Evolutionary conservation across 1,284 basidiomycete genomes (phyloP), one percentile per base, ranked within the genome.

Genomic region (Puccinia novopanici): DNA sequence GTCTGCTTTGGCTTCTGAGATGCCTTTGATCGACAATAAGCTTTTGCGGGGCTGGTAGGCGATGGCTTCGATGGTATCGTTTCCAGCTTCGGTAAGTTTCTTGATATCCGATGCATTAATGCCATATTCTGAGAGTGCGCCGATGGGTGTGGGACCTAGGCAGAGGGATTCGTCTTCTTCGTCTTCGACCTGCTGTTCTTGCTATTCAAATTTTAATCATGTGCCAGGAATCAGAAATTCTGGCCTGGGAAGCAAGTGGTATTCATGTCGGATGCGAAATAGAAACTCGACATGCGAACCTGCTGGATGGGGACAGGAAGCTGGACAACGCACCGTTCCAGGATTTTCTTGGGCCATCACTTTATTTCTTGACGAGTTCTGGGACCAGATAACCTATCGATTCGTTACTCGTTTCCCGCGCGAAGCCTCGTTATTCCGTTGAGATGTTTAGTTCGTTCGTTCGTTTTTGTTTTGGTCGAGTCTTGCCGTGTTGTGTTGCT

Each of bases 21-120:
- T 98, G 24, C 97, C 97, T 87, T 98, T 99, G 85, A 99, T 95
- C 5, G 90, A 90, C 82, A 94, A 90, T 50, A 99, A 88, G 65
- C 89, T 89, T 88, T 99, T 99, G 89, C 98, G 98, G 10, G 97
- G 94, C 0, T 96, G 98, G 86, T 96, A 99, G 22, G 95, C 96
- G 73, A 99, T 93, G 19, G 94, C 91, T 87, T 99, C 96, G 82
- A 99, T 91, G 0, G 97, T 99, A 86, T 98, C 91, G 82, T 93
- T 90, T 9, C 97, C 97, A 22, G 93, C 92, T 81, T 97, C 94
- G n/a, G 90, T 87, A 45, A 99, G 91, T 86, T 98, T 98, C 89
- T 97, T 94, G 87, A 95, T 92, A 86, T 99, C 96, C 84, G 94
- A 93, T 34, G 91, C 86, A 52, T 92, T 91, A 83, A 99, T 94